Evolutionary conservation across 345 rosid genomes (phyloP).

Genomic region (Nasturtium officinale): DNA sequence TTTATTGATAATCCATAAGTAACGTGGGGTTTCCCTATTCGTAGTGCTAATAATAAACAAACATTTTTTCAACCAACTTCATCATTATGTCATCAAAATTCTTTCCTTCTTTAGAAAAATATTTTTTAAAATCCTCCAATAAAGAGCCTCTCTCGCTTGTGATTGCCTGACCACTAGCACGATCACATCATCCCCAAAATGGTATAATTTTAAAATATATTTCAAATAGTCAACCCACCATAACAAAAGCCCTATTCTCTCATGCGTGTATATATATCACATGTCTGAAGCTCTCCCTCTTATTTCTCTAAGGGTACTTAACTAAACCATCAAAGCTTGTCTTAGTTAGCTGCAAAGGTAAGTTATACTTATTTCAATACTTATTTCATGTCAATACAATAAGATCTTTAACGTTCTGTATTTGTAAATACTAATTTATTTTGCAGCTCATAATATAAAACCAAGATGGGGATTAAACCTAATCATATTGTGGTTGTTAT

Average conservation of each 20-base stretch:
- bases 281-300: neutral
- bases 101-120: slow-evolving; percentile 18
- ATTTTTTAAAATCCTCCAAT: neutral
- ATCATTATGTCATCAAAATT: slow-evolving; percentile 32
- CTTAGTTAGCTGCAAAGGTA: slow-evolving; percentile 7
- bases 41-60: slow-evolving; percentile 27
- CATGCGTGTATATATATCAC: slow-evolving; percentile 1
- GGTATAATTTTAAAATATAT: slow-evolving; percentile 13
- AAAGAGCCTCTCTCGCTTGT: slow-evolving; percentile 8
- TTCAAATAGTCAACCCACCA: slow-evolving; percentile 37
- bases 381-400: neutral
- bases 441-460: slow-evolving; percentile 18
- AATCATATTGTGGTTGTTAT: slow-evolving; percentile 11
- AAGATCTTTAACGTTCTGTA: neutral
- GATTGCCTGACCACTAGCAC: slow-evolving; percentile 22
- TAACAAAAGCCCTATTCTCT: slow-evolving; percentile 22
- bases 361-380: neutral
- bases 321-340: slow-evolving; percentile 23
- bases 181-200: slow-evolving; percentile 22
- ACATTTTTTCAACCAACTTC: slow-evolving; percentile 25
- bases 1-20: slow-evolving; percentile 21
- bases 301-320: neutral
- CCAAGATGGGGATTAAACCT: slow-evolving; percentile 5
- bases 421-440: neutral
- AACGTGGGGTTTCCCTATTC: slow-evolving; percentile 37